Evolutionary conservation across 2,329 filamentous ascomycete genomes (phyloP).

Genomic region (Diaporthe velutina): DNA sequence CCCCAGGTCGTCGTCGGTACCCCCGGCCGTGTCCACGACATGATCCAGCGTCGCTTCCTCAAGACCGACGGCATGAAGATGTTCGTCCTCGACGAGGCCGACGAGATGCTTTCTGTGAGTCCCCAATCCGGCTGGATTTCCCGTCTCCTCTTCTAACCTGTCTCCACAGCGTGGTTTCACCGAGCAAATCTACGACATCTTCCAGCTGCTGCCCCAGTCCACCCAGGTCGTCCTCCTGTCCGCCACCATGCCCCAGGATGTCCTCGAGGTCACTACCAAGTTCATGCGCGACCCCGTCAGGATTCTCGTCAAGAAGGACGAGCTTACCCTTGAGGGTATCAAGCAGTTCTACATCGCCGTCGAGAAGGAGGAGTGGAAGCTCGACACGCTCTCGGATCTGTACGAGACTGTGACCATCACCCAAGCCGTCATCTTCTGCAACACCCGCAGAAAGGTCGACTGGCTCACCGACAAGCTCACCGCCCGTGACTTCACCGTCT

Average conservation of each 20-base stretch:
- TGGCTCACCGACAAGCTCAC: slow-evolving; percentile 99
- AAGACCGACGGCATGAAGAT: slow-evolving; percentile 75
- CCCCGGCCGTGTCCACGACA: slow-evolving; percentile 86
- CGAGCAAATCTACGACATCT: slow-evolving; percentile 99
- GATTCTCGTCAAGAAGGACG: slow-evolving; percentile 98
- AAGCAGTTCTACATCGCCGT: slow-evolving; percentile 99
- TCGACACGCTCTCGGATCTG: slow-evolving; percentile 97
- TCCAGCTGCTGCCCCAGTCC: slow-evolving; percentile 94
- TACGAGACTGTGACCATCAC: slow-evolving; percentile 99
- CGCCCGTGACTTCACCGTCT: slow-evolving; percentile 98
- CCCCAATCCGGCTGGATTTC: slow-evolving; percentile 23
- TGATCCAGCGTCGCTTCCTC: slow-evolving; percentile 70
- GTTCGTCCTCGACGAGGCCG: slow-evolving; percentile 72
- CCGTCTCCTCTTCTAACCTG: slow-evolving; percentile 50
- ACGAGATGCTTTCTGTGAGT: slow-evolving; percentile 81
- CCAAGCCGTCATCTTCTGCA: slow-evolving; percentile 99
- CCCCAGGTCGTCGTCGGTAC: slow-evolving; percentile 98
- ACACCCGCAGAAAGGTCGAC: slow-evolving; percentile 98
- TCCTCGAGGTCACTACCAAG: slow-evolving; percentile 98
- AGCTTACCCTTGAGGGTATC: slow-evolving; percentile 94
- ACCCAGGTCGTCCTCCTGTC: slow-evolving; percentile 99
- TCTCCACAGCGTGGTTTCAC: slow-evolving; percentile 89
- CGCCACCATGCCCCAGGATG: slow-evolving; percentile 96
- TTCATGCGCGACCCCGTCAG: slow-evolving; percentile 99
- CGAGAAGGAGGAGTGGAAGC: slow-evolving; percentile 99